phyloP scores from a whole-genome alignment of 495 filamentous ascomycete genomes.

The Choiromyces venosus region DNA sequence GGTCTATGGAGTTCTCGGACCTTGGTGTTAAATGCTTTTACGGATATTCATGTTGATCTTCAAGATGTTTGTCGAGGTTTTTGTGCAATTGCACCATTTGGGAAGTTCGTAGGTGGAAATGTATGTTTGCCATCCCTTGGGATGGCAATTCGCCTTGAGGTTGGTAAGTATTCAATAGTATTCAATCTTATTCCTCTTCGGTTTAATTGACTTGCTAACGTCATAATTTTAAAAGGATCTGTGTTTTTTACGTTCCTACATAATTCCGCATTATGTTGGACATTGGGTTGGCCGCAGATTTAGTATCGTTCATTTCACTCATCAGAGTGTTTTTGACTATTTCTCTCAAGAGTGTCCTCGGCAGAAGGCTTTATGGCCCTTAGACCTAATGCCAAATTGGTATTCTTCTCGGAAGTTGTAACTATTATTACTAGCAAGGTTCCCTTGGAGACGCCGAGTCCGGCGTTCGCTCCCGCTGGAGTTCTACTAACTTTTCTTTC shows the following conservation, averaged over 20 bases:
- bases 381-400: neutral
- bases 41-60: conserved; percentile 2
- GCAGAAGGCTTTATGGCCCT: neutral
- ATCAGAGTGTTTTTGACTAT: conserved; percentile 12
- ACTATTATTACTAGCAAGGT: neutral
- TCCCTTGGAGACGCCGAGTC: neutral
- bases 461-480: no score
- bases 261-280: conserved; percentile 5
- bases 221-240: neutral
- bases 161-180: neutral
- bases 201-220: no score
- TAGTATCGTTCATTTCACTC: conserved; percentile 18
- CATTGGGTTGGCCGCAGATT: conserved; percentile 6
- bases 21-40: neutral
- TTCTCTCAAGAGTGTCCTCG: neutral
- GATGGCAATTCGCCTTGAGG: neutral
- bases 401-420: neutral
- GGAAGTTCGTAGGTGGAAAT: neutral
- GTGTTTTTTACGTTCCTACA: neutral
- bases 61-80: conserved; percentile 11
- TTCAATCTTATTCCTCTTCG: no score
- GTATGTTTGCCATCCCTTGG: neutral
- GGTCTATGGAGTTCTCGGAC: neutral
- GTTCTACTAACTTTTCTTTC: no score
- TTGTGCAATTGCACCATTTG: conserved; percentile 8